Base-by-base conservation (phyloP, 345 rosid species). In the Xanthoceras sorbifolium region DNA sequence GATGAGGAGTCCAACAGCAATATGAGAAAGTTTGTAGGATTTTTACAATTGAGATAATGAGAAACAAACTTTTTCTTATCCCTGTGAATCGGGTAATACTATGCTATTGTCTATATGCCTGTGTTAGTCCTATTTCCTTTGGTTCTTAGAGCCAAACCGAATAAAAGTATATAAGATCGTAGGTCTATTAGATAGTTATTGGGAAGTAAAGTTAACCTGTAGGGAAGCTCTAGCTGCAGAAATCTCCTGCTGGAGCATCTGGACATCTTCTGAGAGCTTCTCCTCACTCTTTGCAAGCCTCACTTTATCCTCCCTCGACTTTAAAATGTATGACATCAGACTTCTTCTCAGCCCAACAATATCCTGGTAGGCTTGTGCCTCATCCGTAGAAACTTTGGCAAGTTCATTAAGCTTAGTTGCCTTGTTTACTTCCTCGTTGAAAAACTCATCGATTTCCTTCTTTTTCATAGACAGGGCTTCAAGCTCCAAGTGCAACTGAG, bases 181-280 rank as follows among this genome's bases (percentile, higher is more conserved):
- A 25, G 46, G 62, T 2, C 31, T 18, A 12, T 4, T 36, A 72
- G 42, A 31, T 9, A 48, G 11, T 59, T 14, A 50, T 50, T 31
- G 28, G 60, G 73, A 76, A 79, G 48, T 46, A 76, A 82, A 69
- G 75, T 8, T 12, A 70, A 93, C 98, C 97, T 90, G 90, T 50
- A 91, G 72, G 29, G 85, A 86, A 78, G 87, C 88, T 82, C 94
- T 90, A 17, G 89, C 88, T 20, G 89, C 80, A 38, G 90, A 89
- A 85, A 84, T 91, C 72, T 92, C 91, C 76, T 81, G 86, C 71
- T 86, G 96, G 82, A 92, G 87, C 79, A 15, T 73, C 69, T 86
- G 93, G 67, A 94, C 93, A 78, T 91, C 97, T 82, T 85, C 88
- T 32, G 88, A 84, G 80, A 94, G 95, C 73, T 86, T 89, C 78